Evolutionary conservation across 306 rosid species (phyloP).

Genomic region (Betula pendula): DNA sequence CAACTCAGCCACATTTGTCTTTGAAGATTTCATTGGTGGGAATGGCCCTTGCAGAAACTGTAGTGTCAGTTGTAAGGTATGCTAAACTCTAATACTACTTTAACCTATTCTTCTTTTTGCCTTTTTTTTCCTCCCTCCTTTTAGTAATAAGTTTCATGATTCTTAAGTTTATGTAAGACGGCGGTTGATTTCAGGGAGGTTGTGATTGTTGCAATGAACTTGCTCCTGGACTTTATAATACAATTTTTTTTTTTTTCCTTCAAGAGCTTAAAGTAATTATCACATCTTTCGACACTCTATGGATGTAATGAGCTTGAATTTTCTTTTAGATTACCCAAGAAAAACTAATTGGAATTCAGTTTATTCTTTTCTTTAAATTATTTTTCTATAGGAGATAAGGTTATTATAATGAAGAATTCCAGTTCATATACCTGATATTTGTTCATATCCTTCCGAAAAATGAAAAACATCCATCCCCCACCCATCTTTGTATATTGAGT

Average conservation of each 20-base stretch:
- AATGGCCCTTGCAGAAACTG: constrained; percentile 49
- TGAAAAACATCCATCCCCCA: too few species aligned
- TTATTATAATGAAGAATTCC: too few species aligned
- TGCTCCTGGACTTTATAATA: background rate
- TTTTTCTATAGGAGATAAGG: background rate
- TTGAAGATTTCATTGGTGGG: constrained; percentile 46
- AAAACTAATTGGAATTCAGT: background rate
- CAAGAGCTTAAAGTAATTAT: too few species aligned
- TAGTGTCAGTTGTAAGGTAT: constrained; percentile 78
- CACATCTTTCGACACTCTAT: too few species aligned
- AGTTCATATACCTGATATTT: background rate
- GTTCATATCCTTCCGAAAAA: too few species aligned
- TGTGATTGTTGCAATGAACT: background rate
- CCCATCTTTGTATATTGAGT: too few species aligned
- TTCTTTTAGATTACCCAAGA: background rate
- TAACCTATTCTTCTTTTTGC: background rate
- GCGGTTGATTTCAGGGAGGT: background rate
- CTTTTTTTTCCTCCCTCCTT: background rate
- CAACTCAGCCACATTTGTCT: constrained; percentile 70
- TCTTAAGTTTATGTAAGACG: background rate
- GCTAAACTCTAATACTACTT: constrained; percentile 19
- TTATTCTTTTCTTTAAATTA: background rate
- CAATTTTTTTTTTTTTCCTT: too few species aligned
- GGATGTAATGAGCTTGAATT: too few species aligned
- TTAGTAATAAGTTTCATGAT: background rate